Conservation (phyloP, 257 asterid species). For the Lavandula angustifolia region DNA sequence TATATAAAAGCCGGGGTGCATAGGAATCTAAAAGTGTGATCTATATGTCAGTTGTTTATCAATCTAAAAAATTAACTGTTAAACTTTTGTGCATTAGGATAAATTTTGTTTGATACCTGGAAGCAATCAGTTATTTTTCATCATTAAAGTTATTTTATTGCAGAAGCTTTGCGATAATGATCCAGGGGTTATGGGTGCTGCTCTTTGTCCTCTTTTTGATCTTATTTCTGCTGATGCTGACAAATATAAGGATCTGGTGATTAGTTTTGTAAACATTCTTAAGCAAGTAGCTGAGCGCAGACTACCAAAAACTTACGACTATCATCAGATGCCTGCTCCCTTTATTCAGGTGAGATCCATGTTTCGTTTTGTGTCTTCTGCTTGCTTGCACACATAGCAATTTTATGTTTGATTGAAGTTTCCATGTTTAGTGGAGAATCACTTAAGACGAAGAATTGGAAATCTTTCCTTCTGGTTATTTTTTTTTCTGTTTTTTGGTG, state of each 20-base stretch:
- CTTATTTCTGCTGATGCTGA: constrained; percentile 70
- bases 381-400: neutral
- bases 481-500: constrained; percentile 16
- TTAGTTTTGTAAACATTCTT: constrained; percentile 91
- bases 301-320: constrained; percentile 91
- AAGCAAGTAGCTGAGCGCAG: constrained; percentile 96
- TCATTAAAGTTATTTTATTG: constrained; percentile 32
- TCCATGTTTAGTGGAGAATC: constrained; percentile 20
- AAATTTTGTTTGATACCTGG: constrained; percentile 14
- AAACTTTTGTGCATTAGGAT: constrained; percentile 14
- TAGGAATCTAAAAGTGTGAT: constrained; percentile 9
- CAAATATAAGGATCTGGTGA: constrained; percentile 77
- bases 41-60: constrained; percentile 4
- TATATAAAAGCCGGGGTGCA: neutral
- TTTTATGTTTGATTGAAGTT: constrained; percentile 9
- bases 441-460: constrained; percentile 22
- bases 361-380: neutral
- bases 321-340: constrained; percentile 99
- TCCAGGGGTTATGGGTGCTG: constrained; percentile 99
- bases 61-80: neutral
- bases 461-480: constrained; percentile 1
- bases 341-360: constrained; percentile 70
- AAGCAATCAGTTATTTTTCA: constrained; percentile 17
- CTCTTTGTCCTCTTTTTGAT: constrained; percentile 95
- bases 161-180: constrained; percentile 95